Percentiles rank a stretch among this genome's conserved stretches.
phyloP scores from a whole-genome alignment of 2,329 filamentous ascomycete species.

The Pezicula carpinea region DNA sequence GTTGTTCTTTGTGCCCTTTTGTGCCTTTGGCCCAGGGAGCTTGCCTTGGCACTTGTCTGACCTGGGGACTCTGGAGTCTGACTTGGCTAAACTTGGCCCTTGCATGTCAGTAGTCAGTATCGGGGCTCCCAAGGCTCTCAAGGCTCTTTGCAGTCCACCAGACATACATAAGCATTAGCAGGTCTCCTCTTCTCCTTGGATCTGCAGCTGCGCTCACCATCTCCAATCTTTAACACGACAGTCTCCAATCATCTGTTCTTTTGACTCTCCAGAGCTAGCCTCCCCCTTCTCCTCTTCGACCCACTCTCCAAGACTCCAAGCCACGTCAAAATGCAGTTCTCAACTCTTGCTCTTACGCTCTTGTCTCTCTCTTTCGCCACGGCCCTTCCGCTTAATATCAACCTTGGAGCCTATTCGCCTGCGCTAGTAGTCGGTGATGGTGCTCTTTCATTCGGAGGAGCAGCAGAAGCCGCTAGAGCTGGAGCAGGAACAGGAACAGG shows the following conservation, averaged over 20 bases:
- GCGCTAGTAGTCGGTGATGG: constrained; percentile 21
- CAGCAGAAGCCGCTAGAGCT: constrained; percentile 7
- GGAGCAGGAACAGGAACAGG: constrained; percentile 8
- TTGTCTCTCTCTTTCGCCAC: constrained; percentile 8
- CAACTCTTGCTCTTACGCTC: constrained; percentile 7
- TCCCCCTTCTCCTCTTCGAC: not conserved
- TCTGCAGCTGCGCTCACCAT: constrained; percentile 1
- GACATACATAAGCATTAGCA: constrained; percentile 2
- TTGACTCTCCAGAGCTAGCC: not conserved
- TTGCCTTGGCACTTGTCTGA: not conserved
- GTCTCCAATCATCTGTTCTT: not conserved
- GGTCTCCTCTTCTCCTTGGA: constrained; percentile 1
- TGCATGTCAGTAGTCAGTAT: not conserved
- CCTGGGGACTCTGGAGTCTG: not conserved
- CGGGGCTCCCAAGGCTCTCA: no score
- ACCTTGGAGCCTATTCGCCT: constrained; percentile 17
- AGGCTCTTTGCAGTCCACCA: not conserved
- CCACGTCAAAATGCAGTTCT: constrained; percentile 11
- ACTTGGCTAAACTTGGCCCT: constrained; percentile 1
- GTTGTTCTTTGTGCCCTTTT: not conserved
- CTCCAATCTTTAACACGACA: not conserved
- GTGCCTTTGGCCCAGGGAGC: not conserved
- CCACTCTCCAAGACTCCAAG: not conserved
- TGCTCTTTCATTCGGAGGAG: constrained; percentile 15
- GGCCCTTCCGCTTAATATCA: constrained; percentile 17